Percentiles rank a stretch among this genome's conserved stretches.
These are phyloP conservation scores for Catunica adiposa DNA, from an alignment of 2,329 filamentous ascomycete genomes.

Conservation along the genomic window DNA sequence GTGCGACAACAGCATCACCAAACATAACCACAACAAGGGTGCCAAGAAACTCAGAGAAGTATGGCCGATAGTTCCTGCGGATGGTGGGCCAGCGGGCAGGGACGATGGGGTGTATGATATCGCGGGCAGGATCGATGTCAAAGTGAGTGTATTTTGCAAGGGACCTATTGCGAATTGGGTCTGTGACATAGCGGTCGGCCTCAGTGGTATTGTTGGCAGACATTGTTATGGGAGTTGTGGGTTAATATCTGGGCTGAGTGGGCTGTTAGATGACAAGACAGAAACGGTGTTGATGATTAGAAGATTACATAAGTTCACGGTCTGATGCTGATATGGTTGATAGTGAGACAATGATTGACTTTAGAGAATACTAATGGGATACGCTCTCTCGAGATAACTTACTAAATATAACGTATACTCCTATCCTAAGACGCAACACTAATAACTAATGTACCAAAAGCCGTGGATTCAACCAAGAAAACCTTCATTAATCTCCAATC, in stretches of 20 bases:
- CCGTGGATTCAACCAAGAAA: neutral
- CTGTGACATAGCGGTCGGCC: neutral
- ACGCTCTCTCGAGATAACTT: neutral
- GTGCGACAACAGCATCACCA: slow-evolving; percentile 54
- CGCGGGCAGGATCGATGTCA: neutral
- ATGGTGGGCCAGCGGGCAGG: slow-evolving; percentile 33
- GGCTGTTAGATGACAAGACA: neutral
- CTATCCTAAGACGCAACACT: slow-evolving; percentile 1
- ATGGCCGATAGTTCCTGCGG: slow-evolving; percentile 35
- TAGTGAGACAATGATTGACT: no score
- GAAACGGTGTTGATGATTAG: no score
- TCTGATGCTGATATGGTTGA: no score
- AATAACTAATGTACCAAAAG: slow-evolving; percentile 4
- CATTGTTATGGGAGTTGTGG: neutral
- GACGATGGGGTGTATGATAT: neutral
- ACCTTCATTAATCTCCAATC: neutral
- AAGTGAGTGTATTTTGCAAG: neutral
- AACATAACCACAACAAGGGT: slow-evolving; percentile 53
- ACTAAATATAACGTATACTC: neutral
- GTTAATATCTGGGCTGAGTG: neutral
- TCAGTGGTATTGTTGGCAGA: slow-evolving; percentile 6
- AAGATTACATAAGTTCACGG: no score
- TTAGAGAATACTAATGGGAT: neutral
- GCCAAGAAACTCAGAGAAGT: slow-evolving; percentile 51
- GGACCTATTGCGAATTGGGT: neutral